These are phyloP conservation scores for Coemansia sp. DNA, from an alignment of 192 early-diverging fungal genomes.

Conservation along the genomic window DNA sequence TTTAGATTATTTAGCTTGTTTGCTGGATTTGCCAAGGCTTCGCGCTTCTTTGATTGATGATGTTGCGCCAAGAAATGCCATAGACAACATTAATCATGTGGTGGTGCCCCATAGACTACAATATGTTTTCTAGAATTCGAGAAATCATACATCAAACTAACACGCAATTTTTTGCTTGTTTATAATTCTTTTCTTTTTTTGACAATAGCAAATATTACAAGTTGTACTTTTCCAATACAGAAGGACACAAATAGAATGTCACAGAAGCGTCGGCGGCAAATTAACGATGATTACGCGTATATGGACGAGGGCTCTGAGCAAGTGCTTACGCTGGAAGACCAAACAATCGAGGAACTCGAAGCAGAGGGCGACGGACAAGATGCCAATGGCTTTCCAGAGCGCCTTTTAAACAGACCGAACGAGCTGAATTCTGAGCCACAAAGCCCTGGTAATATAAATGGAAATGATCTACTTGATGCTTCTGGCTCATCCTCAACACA, in stretches of 20 bases:
- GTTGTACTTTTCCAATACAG: too few relatives aligned
- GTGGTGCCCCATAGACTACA: too few relatives aligned
- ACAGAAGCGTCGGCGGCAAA: slow-evolving; percentile 1
- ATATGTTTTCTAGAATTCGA: too few relatives aligned
- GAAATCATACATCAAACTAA: too few relatives aligned
- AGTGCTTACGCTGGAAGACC: slow-evolving; percentile 87
- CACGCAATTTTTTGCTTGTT: too few relatives aligned
- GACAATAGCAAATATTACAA: too few relatives aligned
- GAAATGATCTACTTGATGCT: not conserved
- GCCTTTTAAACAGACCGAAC: not conserved
- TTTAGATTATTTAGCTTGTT: too few relatives aligned
- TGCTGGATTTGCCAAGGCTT: too few relatives aligned
- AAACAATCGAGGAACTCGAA: slow-evolving; percentile 63
- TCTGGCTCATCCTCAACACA: slow-evolving; percentile 22
- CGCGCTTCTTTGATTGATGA: too few relatives aligned
- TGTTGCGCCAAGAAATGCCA: too few relatives aligned
- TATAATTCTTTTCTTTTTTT: too few relatives aligned
- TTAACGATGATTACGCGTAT: not conserved
- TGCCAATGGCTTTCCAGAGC: not conserved
- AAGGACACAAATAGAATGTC: not conserved
- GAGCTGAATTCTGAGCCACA: not conserved
- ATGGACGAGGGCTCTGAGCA: slow-evolving; percentile 59
- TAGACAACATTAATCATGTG: too few relatives aligned
- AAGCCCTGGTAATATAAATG: not conserved
- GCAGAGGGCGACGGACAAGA: not conserved